Conservation (phyloP, 768 basidiomycete genomes). For the Lactarius hengduanensis region DNA sequence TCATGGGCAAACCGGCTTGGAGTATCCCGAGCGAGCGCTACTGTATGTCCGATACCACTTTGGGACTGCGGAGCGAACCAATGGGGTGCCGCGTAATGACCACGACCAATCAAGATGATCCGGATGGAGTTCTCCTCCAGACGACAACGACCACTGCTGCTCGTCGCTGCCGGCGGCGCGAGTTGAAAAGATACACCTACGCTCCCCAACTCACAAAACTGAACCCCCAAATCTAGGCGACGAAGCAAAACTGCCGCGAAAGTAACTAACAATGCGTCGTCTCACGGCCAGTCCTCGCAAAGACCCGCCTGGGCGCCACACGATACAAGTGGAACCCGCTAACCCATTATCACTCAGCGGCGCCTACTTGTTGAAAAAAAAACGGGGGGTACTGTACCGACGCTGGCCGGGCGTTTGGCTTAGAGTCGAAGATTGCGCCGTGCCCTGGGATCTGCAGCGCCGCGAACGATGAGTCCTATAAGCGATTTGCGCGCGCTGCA, state of each 20-base stretch:
- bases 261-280: background rate
- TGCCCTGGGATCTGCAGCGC: background rate
- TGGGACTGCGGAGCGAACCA: background rate
- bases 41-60: background rate
- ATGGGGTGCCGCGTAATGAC: background rate
- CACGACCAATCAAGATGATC: background rate
- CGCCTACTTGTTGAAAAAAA: background rate
- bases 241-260: background rate
- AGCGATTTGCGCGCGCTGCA: background rate
- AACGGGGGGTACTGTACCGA: background rate
- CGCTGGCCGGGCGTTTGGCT: background rate
- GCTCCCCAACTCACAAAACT: background rate
- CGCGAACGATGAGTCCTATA: background rate
- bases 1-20: too few relatives aligned
- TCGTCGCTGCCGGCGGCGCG: background rate
- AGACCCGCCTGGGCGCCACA: background rate
- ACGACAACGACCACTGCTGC: background rate
- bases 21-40: too few relatives aligned
- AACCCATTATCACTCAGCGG: background rate
- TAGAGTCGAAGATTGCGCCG: background rate
- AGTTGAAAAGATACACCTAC: background rate
- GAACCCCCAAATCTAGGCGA: background rate
- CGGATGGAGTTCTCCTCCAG: background rate
- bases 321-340: background rate
- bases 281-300: background rate